A percentile compares a stretch with the other conserved stretches of the same genome.
These are phyloP conservation scores for Pleurotus eryngii DNA, from an alignment of 768 basidiomycete species.

Conservation along the genomic window DNA sequence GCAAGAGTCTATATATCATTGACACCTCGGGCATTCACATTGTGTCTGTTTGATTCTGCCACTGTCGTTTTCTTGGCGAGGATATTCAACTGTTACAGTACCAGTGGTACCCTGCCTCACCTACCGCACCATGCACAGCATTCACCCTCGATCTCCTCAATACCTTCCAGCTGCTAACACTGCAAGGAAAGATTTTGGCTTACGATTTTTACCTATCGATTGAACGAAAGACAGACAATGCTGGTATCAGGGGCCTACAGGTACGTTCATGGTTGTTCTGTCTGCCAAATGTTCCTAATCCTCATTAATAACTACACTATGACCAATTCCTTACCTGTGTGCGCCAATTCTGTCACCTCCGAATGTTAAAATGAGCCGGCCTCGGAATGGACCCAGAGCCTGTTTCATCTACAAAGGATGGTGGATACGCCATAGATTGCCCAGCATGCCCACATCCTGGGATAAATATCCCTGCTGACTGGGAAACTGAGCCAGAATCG, in stretches of 20 bases:
- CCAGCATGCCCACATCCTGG: conserved; percentile 23
- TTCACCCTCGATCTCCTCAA: conserved; percentile 21
- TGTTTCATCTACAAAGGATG: conserved; percentile 7
- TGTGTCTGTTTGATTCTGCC: conserved; percentile 28
- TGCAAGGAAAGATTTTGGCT: conserved; percentile 24
- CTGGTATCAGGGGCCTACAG: conserved; percentile 13
- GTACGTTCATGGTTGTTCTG: conserved; percentile 8
- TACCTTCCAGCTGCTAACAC: conserved; percentile 21
- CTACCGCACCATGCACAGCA: conserved; percentile 20
- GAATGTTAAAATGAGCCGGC: too few relatives aligned
- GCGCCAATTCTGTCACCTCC: too few relatives aligned
- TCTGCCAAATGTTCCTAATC: too few relatives aligned
- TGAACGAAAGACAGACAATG: conserved; percentile 20
- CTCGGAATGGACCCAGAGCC: not conserved
- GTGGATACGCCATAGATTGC: conserved; percentile 19
- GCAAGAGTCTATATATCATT: conserved; percentile 27
- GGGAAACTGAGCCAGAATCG: conserved; percentile 9
- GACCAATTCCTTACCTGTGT: too few relatives aligned
- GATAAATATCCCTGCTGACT: conserved; percentile 14
- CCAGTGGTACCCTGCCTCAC: conserved; percentile 29
- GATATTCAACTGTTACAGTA: conserved; percentile 24
- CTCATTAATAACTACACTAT: too few relatives aligned
- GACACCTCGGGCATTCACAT: conserved; percentile 27
- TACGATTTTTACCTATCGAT: conserved; percentile 29
- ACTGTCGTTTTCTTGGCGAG: conserved; percentile 16